These are phyloP conservation scores for Rubia yunnanensis DNA, from an alignment of 257 asterid genomes.

Conservation along the genomic window DNA sequence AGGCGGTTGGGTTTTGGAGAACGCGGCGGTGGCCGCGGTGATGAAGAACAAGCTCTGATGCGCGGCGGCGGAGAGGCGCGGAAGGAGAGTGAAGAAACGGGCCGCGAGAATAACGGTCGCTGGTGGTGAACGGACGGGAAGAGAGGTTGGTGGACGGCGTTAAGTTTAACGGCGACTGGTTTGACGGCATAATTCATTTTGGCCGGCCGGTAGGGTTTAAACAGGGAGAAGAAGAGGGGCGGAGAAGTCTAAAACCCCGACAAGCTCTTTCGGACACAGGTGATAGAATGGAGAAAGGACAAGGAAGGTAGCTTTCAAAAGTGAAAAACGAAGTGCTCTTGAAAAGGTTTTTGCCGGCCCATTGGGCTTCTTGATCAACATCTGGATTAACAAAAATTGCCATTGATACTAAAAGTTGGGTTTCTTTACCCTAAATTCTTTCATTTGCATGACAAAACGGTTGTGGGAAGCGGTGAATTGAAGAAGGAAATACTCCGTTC, in stretches of 20 bases:
- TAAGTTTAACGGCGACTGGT: slow-evolving; percentile 14
- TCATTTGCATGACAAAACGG: no score
- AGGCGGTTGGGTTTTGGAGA: not conserved
- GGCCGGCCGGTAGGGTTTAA: slow-evolving; percentile 18
- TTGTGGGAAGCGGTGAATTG: no score
- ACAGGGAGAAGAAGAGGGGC: not conserved
- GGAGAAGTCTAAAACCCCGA: slow-evolving; percentile 15
- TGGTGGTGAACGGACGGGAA: slow-evolving; percentile 7
- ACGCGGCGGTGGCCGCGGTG: slow-evolving; percentile 5
- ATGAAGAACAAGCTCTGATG: slow-evolving; percentile 9
- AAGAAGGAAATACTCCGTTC: no score
- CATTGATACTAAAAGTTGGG: no score
- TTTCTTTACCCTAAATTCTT: no score
- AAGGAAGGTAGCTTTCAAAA: not conserved
- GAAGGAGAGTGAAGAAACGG: slow-evolving; percentile 25
- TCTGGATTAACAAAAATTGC: not conserved
- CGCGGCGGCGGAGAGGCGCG: slow-evolving; percentile 11
- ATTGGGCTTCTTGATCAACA: not conserved
- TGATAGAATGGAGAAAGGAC: not conserved
- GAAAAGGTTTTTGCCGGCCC: not conserved
- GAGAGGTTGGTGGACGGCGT: slow-evolving; percentile 13
- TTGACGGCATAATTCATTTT: slow-evolving; percentile 24
- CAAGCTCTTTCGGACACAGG: not conserved
- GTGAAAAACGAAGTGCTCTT: not conserved
- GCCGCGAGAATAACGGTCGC: slow-evolving; percentile 16